Conservation (phyloP, 306 rosid genomes). For the Vicia sativa region DNA sequence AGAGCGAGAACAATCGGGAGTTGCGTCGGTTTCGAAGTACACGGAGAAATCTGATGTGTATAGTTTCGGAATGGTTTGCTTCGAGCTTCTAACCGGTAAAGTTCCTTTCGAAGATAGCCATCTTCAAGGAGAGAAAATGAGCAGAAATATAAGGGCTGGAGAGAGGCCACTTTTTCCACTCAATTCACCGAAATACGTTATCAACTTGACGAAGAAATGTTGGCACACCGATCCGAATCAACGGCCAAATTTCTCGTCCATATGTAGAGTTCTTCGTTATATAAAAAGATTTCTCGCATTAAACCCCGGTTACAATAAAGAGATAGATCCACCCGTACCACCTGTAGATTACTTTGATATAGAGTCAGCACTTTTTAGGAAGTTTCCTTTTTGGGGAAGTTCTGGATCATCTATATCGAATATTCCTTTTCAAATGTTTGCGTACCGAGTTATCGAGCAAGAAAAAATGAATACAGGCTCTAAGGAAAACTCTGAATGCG, state of each 20-base stretch:
- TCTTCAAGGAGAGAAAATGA: constrained; percentile 93
- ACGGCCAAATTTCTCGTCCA: constrained; percentile 80
- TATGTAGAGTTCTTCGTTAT: constrained; percentile 79
- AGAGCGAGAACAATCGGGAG: constrained; percentile 68
- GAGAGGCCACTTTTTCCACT: constrained; percentile 86
- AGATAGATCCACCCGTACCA: constrained; percentile 59
- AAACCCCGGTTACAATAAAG: constrained; percentile 65
- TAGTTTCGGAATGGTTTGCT: constrained; percentile 95
- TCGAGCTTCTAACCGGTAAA: constrained; percentile 86
- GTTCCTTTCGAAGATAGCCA: constrained; percentile 93
- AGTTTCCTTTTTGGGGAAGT: constrained; percentile 63
- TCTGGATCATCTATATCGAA: constrained; percentile 50
- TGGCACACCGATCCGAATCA: constrained; percentile 84
- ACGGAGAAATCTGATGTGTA: constrained; percentile 84
- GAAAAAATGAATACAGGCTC: constrained; percentile 41
- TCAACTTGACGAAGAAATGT: constrained; percentile 81
- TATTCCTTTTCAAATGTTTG: constrained; percentile 85
- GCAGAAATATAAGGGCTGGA: constrained; percentile 84
- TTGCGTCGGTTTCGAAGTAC: constrained; percentile 46
- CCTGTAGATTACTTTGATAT: constrained; percentile 75
- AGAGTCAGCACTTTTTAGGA: constrained; percentile 59
- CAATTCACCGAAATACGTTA: constrained; percentile 62
- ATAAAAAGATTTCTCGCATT: constrained; percentile 60
- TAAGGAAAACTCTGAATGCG: constrained; percentile 77
- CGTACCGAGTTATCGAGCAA: constrained; percentile 59